These are phyloP conservation scores for Massariosphaeria phaeospora DNA, from an alignment of 495 filamentous ascomycete species.

Conservation along the genomic window DNA sequence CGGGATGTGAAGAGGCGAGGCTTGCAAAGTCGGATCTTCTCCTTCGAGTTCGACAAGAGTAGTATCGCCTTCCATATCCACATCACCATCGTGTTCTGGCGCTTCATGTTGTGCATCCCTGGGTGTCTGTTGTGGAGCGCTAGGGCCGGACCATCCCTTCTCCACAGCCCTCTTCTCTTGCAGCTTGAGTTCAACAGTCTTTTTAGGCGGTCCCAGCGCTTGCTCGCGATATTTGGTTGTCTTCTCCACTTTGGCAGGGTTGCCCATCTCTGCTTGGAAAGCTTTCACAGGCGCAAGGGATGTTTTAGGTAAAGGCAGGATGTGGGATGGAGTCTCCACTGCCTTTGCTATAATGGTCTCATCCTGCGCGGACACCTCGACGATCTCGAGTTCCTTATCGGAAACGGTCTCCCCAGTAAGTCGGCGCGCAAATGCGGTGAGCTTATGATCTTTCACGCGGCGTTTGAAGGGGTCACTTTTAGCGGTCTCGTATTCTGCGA, in stretches of 20 bases:
- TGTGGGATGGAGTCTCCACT: too few relatives aligned
- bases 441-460: not conserved
- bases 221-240: not conserved
- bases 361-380: too few relatives aligned
- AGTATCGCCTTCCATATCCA: conserved; percentile 10
- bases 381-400: not conserved
- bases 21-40: not conserved
- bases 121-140: not conserved
- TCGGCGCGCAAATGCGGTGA: conserved; percentile 15
- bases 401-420: conserved; percentile 2
- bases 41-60: conserved; percentile 18
- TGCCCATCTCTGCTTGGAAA: too few relatives aligned
- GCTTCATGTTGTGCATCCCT: not conserved
- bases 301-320: too few relatives aligned
- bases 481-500: conserved; percentile 7
- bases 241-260: too few relatives aligned
- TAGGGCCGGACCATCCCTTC: not conserved
- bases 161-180: not conserved
- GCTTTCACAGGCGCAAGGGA: too few relatives aligned
- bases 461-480: conserved; percentile 22
- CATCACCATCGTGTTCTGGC: not conserved
- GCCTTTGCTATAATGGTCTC: too few relatives aligned
- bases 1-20: not conserved
- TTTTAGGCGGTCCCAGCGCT: not conserved
- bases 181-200: not conserved